Percentiles rank a stretch among this genome's conserved stretches.
Conservation (phyloP, 495 filamentous ascomycete species). For the Mycothermus thermophilus region DNA sequence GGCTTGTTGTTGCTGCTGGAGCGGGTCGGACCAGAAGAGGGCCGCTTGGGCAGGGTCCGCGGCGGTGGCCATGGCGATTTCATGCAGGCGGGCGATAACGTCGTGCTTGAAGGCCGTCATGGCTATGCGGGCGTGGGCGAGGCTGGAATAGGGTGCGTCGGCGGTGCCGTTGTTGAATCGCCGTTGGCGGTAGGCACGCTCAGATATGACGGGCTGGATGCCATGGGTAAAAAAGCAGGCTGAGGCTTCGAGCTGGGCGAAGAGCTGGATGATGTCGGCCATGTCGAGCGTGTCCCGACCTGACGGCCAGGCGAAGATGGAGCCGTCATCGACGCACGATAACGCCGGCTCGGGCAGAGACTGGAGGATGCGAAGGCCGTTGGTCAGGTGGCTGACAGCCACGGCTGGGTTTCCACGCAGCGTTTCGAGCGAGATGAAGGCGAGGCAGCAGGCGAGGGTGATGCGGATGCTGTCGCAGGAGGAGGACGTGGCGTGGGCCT, state of each 20-base stretch:
- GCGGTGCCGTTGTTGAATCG: slow-evolving; percentile 30
- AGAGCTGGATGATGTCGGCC: slow-evolving; percentile 23
- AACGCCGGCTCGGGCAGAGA: slow-evolving; percentile 14
- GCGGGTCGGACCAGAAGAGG: slow-evolving; percentile 8
- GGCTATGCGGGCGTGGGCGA: slow-evolving; percentile 3
- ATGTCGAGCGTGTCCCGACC: slow-evolving; percentile 11
- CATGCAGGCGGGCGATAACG: slow-evolving; percentile 9
- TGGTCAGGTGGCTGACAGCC: slow-evolving; percentile 23
- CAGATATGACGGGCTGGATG: slow-evolving; percentile 47
- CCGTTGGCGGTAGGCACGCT: slow-evolving; percentile 38
- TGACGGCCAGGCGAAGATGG: slow-evolving; percentile 6
- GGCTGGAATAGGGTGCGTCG: slow-evolving; percentile 26
- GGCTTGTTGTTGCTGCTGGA: slow-evolving; percentile 6
- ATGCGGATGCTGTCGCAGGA: slow-evolving; percentile 17
- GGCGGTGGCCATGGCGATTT: background rate
- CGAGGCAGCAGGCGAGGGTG: slow-evolving; percentile 26
- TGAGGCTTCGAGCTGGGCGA: slow-evolving; percentile 19
- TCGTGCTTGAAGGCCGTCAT: slow-evolving; percentile 14
- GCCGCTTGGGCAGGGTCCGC: background rate
- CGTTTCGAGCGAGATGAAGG: slow-evolving; percentile 28
- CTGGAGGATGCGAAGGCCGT: slow-evolving; percentile 26
- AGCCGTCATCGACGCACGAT: slow-evolving; percentile 7
- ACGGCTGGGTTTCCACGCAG: slow-evolving; percentile 19
- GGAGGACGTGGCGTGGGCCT: slow-evolving; percentile 16
- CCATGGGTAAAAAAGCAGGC: slow-evolving; percentile 41